These are phyloP conservation scores for Marasmius tenuissimus DNA, from an alignment of 1,284 basidiomycete species.

Conservation along the genomic window DNA sequence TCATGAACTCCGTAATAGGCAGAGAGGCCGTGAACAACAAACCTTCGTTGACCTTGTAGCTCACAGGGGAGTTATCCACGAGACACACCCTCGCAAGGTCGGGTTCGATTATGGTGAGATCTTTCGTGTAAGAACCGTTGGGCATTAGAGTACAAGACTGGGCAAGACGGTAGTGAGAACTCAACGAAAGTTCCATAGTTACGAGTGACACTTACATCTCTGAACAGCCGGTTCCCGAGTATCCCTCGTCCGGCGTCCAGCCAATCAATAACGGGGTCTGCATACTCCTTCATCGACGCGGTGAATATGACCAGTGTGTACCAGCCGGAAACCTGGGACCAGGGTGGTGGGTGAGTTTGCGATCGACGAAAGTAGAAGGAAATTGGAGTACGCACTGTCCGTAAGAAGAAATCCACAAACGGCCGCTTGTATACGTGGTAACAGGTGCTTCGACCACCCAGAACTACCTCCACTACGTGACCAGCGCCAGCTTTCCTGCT, in stretches of 20 bases:
- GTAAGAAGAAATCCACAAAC: constrained; percentile 93
- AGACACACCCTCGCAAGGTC: constrained; percentile 92
- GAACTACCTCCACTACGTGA: constrained; percentile 94
- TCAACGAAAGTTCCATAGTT: not conserved
- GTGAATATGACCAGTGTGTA: constrained; percentile 99
- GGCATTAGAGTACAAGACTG: constrained; percentile 90
- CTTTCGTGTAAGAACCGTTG: constrained; percentile 95
- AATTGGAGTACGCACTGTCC: constrained; percentile 66
- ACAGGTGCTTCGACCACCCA: constrained; percentile 85
- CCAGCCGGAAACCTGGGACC: constrained; percentile 83
- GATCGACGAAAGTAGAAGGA: constrained; percentile 12
- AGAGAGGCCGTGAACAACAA: constrained; percentile 26
- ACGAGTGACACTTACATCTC: constrained; percentile 65
- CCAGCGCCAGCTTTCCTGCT: constrained; percentile 70
- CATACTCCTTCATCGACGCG: constrained; percentile 98
- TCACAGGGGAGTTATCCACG: constrained; percentile 94
- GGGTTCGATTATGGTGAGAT: constrained; percentile 83
- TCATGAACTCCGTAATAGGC: constrained; percentile 2
- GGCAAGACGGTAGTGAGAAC: not conserved
- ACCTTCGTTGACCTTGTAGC: constrained; percentile 94
- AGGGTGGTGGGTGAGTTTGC: not conserved
- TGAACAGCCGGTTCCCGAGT: constrained; percentile 85
- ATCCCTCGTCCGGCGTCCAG: constrained; percentile 93
- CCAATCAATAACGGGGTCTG: constrained; percentile 99
- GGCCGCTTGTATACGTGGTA: constrained; percentile 99